Evolutionary conservation across 306 rosid genomes (phyloP), one percentile per base, ranked within the genome.

Genomic region (Casuarina glauca): DNA sequence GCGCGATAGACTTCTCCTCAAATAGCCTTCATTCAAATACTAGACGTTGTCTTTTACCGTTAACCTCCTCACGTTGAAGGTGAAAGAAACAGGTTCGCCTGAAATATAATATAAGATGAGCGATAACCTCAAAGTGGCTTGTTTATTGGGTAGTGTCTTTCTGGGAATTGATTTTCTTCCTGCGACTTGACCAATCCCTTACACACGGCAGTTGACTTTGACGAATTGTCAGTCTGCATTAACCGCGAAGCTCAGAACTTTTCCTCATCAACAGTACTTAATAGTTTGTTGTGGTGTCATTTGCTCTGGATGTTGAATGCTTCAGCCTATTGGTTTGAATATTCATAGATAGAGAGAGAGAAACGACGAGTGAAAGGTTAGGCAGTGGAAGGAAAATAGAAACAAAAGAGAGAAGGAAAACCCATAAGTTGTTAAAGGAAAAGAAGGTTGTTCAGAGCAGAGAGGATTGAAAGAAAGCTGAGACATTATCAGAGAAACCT

Each of bases 181-280:
- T 1, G 19, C 76, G 87, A 83, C 86, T 74, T 70, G 74, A 73
- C 70, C 11, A 15, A 17, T 35, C 69, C 76, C 58, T 1, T 1
- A 9, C 43, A 32, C 82, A 69, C 80, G 80, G 78, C 78, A 48
- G 80, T 81, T 86, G 90, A 86, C 86, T 84, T 71, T 1, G 79
- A 73, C 61, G n/a, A 39, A 0, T 1, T 12, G 0, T 0, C 16
- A 0, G 42, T 16, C 68, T 38, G 51, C 67, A 70, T 17, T 11
- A 26, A 16, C 79, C 41, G 64, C 69, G 74, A 78, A 78, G 54
- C 46, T 74, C 1, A 39, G 9, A 35, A 66, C 66, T 15, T 43
- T 52, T 26, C 41, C 1, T 8, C 15, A 35, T 49, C 13, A 6
- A 17, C 44, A 55, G 2, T 55, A 62, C 5, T 36, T 8, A 12